phyloP scores from a whole-genome alignment of 768 basidiomycete genomes.

The Podaxis sp. region DNA sequence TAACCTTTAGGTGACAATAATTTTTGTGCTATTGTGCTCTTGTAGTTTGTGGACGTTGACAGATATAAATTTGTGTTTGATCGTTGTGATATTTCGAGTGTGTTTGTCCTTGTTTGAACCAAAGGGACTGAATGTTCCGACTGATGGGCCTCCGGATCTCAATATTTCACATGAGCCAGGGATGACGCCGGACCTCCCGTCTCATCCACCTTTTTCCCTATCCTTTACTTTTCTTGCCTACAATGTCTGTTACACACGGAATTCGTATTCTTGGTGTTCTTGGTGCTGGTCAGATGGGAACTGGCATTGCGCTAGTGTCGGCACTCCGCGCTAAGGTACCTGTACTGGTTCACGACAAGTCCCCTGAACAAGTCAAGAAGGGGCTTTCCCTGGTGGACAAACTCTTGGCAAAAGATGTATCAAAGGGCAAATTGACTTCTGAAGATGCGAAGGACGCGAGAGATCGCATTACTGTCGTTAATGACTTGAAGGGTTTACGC shows the following conservation, averaged over 20 bases:
- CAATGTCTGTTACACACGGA: constrained; percentile 53
- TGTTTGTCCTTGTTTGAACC: neutral
- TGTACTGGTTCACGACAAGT: constrained; percentile 83
- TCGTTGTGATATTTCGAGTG: neutral
- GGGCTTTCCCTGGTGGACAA: constrained; percentile 76
- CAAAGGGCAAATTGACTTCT: constrained; percentile 71
- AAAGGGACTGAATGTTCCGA: neutral
- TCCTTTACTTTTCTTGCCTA: neutral
- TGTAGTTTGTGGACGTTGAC: too few species aligned
- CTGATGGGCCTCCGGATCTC: neutral
- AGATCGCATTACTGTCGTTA: constrained; percentile 60
- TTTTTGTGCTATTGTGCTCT: too few species aligned
- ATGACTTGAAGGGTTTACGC: constrained; percentile 52
- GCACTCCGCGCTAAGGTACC: constrained; percentile 84
- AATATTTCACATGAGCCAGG: constrained; percentile 5
- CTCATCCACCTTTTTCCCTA: constrained; percentile 1
- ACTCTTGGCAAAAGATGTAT: constrained; percentile 85
- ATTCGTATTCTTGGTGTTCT: constrained; percentile 76
- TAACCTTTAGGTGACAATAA: neutral
- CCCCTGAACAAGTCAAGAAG: constrained; percentile 67
- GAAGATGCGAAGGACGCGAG: constrained; percentile 74
- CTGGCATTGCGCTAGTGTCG: constrained; percentile 88
- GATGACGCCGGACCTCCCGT: constrained; percentile 5
- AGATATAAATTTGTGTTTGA: too few species aligned
- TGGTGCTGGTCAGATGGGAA: constrained; percentile 87